Conservation (phyloP, 73 alveolate genomes). For the Symbiodinium pilosum region DNA sequence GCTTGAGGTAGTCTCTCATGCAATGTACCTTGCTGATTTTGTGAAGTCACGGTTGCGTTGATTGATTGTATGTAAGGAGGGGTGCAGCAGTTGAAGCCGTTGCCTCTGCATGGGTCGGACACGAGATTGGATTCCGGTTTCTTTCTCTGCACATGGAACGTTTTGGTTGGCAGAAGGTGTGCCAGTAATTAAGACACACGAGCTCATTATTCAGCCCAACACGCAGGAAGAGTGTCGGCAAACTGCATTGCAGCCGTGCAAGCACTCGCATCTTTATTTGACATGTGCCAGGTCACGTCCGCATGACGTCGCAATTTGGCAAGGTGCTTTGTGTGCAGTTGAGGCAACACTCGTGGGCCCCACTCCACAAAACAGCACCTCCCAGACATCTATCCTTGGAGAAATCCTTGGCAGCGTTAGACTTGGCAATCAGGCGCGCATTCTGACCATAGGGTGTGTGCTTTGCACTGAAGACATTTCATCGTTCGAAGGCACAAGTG, state of each 20-base stretch:
- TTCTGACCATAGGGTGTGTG: background rate
- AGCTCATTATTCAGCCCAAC: too few species aligned
- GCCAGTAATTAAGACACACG: too few species aligned
- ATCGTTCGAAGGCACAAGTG: conserved; percentile 41
- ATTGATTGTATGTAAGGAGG: background rate
- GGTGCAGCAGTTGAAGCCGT: background rate
- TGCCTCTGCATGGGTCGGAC: conserved; percentile 17
- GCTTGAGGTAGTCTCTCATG: background rate
- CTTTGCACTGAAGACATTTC: background rate
- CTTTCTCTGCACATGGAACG: background rate
- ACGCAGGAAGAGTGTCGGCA: too few species aligned
- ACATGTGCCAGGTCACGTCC: too few species aligned
- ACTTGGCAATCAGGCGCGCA: conserved; percentile 51
- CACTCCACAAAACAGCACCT: conserved; percentile 21
- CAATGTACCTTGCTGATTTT: background rate
- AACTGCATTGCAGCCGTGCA: too few species aligned
- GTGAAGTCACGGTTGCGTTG: background rate
- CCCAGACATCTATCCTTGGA: conserved; percentile 18
- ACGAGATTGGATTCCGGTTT: conserved; percentile 23
- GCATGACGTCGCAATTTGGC: too few species aligned
- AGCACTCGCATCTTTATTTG: too few species aligned
- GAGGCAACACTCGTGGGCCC: conserved; percentile 84
- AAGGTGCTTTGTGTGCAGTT: background rate
- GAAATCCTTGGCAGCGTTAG: conserved; percentile 26
- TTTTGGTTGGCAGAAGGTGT: background rate